These are phyloP conservation scores for Parachaetomium inaequale DNA, from an alignment of 495 filamentous ascomycete species.

Conservation along the genomic window DNA sequence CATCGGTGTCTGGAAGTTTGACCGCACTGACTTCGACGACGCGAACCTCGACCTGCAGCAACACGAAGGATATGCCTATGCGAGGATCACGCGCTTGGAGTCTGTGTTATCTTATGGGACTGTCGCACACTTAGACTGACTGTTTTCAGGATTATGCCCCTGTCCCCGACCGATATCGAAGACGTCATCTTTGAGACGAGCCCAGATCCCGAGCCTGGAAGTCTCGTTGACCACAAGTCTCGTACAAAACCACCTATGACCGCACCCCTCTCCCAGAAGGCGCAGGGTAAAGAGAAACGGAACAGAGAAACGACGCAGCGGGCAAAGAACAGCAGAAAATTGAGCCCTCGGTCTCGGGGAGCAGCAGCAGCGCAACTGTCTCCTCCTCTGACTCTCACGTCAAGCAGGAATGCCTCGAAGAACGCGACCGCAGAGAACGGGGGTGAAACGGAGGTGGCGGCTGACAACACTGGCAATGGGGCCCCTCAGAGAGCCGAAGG, in stretches of 20 bases:
- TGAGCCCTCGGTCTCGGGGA: background rate
- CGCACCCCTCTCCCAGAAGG: background rate
- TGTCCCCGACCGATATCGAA: background rate
- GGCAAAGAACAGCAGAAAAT: background rate
- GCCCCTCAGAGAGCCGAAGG: background rate
- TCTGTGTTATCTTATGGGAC: background rate
- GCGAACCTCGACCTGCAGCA: slow-evolving; percentile 22
- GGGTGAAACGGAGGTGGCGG: background rate
- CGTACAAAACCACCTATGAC: background rate
- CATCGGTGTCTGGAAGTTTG: slow-evolving; percentile 23
- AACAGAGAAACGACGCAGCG: background rate
- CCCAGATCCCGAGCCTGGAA: background rate
- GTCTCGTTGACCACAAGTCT: background rate
- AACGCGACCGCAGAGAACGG: background rate
- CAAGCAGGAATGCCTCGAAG: background rate
- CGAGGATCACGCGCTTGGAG: slow-evolving; percentile 13
- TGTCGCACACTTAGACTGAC: background rate
- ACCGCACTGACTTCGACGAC: slow-evolving; percentile 19
- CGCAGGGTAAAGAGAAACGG: background rate
- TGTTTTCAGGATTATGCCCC: slow-evolving; percentile 3
- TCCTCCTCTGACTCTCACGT: background rate
- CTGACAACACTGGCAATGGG: background rate
- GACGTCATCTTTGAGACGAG: background rate
- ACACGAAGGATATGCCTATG: slow-evolving; percentile 9
- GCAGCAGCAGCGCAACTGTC: background rate